Evolutionary conservation across 305 asterid species (phyloP).

Genomic region (Ajuga reptans): DNA sequence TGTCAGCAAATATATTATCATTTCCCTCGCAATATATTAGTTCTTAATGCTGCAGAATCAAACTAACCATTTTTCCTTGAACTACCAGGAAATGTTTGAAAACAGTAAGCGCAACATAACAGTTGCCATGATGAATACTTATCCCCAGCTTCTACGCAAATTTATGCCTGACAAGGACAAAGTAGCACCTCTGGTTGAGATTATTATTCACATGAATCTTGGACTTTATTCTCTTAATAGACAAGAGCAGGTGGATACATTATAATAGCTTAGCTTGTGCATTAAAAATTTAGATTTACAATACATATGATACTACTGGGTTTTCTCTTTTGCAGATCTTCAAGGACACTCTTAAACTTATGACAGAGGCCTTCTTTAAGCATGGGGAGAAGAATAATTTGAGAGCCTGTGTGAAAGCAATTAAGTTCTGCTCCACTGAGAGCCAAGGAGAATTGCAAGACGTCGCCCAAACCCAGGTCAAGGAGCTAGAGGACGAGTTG

Average conservation of each 20-base stretch:
- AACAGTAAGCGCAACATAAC: conserved; percentile 58
- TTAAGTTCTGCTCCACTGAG: conserved; percentile 72
- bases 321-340: conserved; percentile 50
- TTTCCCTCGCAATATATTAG: background rate
- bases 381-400: conserved; percentile 85
- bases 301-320: conserved; percentile 4
- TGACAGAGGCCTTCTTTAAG: conserved; percentile 76
- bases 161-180: conserved; percentile 83
- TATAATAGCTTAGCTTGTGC: conserved; percentile 11
- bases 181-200: conserved; percentile 70
- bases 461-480: conserved; percentile 63
- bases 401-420: conserved; percentile 81
- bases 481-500: conserved; percentile 76
- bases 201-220: conserved; percentile 65
- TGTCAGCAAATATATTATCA: conserved; percentile 4
- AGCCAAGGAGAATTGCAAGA: conserved; percentile 86
- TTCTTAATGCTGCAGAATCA: background rate
- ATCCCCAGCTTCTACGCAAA: conserved; percentile 75
- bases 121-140: conserved; percentile 79
- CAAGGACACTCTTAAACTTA: conserved; percentile 57
- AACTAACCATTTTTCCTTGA: conserved; percentile 15
- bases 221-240: conserved; percentile 84
- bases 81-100: conserved; percentile 67
- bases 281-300: conserved; percentile 14
- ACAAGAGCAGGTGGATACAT: conserved; percentile 67